Evolutionary conservation across 2,329 filamentous ascomycete species (phyloP), one percentile per base, ranked within the genome.

Genomic region (Helminthosporium solani): DNA sequence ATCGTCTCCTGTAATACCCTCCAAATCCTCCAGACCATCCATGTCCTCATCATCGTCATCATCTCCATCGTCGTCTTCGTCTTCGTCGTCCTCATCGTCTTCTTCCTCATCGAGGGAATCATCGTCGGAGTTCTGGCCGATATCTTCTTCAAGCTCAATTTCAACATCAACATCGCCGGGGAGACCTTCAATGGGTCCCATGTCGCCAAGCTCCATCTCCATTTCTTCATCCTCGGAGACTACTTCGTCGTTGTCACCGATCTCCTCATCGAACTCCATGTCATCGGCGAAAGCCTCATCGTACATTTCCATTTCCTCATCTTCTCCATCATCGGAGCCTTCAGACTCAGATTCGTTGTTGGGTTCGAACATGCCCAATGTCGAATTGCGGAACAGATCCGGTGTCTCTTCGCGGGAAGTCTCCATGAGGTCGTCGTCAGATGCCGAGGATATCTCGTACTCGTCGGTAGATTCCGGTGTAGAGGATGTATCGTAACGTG

Each of bases 321-420:
- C 90, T 40, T 70, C 72, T 2, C 20, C 35, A 18, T 75, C 85
- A 47, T 88, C 83, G 48, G 85, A 86, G 14, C 79, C 80, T 12
- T 84, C 85, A 25, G 89, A 87, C 27, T 88, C 90, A 40, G 89
- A 90, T 53, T 92, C 89, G 47, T 87, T 83, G 40, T 85, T 83
- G 54, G 88, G 86, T 67, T 97, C 94, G 42, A 96, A 85, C 84
- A 97, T 95, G 40, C 94, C 92, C 18, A 99, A 77, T 1, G 95
- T 90, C 2, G 94, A 97, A 70, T 97, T 96, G 42, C 95, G 87
- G 75, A 96, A 97, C 16, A 99, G 79, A 72, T 99, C 94, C 23
- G 95, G 94, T 4, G 95, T 99, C 67, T 97, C 94, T 46, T 75
- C 73, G 28, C 70, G 68, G 19, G 89, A 86, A 50, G 91, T 88